Evolutionary conservation across 805 yeast species (phyloP).

Genomic region (Yamadazyma takamatsuzukensis): DNA sequence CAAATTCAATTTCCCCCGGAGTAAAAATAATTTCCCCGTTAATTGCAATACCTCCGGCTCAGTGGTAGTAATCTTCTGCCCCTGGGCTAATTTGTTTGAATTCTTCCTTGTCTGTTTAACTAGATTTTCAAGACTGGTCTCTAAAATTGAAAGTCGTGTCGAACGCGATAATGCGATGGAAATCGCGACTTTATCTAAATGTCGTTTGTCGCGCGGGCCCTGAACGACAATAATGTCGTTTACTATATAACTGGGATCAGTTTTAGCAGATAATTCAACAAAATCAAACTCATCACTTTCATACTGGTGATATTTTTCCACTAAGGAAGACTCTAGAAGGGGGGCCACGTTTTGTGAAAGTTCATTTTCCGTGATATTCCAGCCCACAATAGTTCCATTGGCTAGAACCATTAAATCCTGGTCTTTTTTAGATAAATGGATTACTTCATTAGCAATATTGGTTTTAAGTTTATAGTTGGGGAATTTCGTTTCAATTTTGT

Average conservation of each 20-base stretch:
- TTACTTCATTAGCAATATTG: constrained; percentile 67
- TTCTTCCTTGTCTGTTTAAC: constrained; percentile 59
- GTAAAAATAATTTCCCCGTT: constrained; percentile 70
- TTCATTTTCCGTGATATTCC: constrained; percentile 68
- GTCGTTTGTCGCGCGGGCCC: constrained; percentile 43
- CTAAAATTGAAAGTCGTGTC: constrained; percentile 79
- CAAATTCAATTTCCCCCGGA: constrained; percentile 79
- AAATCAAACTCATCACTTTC: constrained; percentile 90
- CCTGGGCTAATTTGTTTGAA: constrained; percentile 64
- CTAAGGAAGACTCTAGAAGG: constrained; percentile 43
- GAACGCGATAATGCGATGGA: constrained; percentile 85
- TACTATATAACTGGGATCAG: constrained; percentile 37
- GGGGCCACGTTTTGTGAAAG: constrained; percentile 50
- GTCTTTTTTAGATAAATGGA: constrained; percentile 42
- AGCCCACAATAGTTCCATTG: constrained; percentile 78
- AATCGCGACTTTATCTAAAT: constrained; percentile 82
- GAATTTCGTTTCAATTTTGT: constrained; percentile 19
- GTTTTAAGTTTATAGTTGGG: too few relatives aligned
- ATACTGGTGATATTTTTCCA: constrained; percentile 35
- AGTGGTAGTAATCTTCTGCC: constrained; percentile 40
- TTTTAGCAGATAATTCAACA: constrained; percentile 27
- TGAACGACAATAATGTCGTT: constrained; percentile 73
- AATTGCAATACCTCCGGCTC: constrained; percentile 61
- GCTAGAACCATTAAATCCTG: constrained; percentile 64
- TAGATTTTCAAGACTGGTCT: constrained; percentile 65